These are phyloP conservation scores for Sporopachydermia quercuum DNA, from an alignment of 805 yeast species.

Conservation along the genomic window DNA sequence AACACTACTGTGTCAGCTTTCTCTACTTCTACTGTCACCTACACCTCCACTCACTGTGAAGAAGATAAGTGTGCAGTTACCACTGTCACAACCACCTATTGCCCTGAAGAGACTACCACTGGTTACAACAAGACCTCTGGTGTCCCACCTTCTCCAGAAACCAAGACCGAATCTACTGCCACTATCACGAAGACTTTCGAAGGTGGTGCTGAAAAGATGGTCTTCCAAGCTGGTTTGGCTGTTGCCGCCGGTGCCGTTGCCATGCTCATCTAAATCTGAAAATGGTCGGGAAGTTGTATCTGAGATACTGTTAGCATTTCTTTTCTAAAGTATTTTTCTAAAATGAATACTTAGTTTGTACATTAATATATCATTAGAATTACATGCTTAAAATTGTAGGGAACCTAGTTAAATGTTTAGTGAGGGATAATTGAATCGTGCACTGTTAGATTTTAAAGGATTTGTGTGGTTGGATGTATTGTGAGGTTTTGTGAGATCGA, in stretches of 20 bases:
- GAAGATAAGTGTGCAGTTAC: not conserved
- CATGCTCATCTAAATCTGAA: slow-evolving; percentile 1
- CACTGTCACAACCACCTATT: not conserved
- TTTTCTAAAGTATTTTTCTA: not conserved
- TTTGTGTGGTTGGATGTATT: too few relatives aligned
- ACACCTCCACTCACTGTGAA: not conserved
- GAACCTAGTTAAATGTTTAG: too few relatives aligned
- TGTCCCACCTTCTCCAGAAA: not conserved
- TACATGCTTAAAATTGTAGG: too few relatives aligned
- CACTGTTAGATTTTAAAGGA: too few relatives aligned
- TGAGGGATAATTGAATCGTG: too few relatives aligned
- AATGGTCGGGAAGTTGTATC: too few relatives aligned
- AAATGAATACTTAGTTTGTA: too few relatives aligned
- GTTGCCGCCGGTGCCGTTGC: slow-evolving; percentile 1
- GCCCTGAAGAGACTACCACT: slow-evolving; percentile 1
- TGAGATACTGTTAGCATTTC: too few relatives aligned
- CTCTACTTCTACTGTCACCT: not conserved
- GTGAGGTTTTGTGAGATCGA: too few relatives aligned
- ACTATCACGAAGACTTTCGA: not conserved
- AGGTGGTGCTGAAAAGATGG: not conserved
- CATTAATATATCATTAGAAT: too few relatives aligned
- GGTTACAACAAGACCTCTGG: not conserved
- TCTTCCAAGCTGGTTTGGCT: slow-evolving; percentile 1
- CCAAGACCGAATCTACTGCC: not conserved
- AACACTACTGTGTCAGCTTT: not conserved